phyloP scores from a whole-genome alignment of 352 stramenopile genomes.

The Globisporangium camurandrum region DNA sequence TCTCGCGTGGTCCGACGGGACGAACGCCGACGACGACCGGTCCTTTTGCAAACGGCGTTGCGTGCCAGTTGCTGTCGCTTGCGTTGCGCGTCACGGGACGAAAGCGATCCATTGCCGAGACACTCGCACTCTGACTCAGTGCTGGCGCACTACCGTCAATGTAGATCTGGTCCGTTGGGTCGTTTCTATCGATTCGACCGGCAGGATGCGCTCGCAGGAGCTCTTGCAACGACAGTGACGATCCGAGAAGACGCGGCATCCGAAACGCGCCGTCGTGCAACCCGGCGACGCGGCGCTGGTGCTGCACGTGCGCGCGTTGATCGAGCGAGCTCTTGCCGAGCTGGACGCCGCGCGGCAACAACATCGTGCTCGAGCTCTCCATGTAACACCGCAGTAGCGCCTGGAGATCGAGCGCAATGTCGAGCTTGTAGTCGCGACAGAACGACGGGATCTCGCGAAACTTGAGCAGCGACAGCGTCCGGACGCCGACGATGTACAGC shows the following conservation, averaged over 20 bases:
- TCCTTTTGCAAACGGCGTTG: not conserved
- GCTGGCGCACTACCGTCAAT: conserved; percentile 22
- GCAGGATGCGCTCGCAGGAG: conserved; percentile 7
- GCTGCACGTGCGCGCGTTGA: conserved; percentile 25
- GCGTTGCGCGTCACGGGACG: conserved; percentile 20
- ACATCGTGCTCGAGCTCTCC: conserved; percentile 40
- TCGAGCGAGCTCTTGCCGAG: conserved; percentile 43
- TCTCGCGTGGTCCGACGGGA: conserved; percentile 16
- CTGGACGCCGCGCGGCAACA: conserved; percentile 53
- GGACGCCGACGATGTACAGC: conserved; percentile 68
- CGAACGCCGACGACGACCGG: conserved; percentile 26
- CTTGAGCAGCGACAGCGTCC: conserved; percentile 37
- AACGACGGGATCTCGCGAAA: conserved; percentile 69
- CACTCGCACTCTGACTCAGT: conserved; percentile 26
- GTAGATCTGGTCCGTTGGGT: conserved; percentile 19
- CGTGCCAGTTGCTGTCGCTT: conserved; percentile 4
- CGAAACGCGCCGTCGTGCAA: conserved; percentile 44
- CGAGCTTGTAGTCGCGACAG: conserved; percentile 71
- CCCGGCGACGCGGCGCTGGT: conserved; percentile 32
- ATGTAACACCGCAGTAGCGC: conserved; percentile 49
- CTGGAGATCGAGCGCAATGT: conserved; percentile 41
- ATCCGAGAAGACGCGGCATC: conserved; percentile 18
- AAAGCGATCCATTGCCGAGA: conserved; percentile 32
- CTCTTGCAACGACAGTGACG: conserved; percentile 38
- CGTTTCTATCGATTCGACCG: conserved; percentile 5